phyloP scores from a whole-genome alignment of 805 yeast genomes.

The Metschnikowia arizonensis region DNA sequence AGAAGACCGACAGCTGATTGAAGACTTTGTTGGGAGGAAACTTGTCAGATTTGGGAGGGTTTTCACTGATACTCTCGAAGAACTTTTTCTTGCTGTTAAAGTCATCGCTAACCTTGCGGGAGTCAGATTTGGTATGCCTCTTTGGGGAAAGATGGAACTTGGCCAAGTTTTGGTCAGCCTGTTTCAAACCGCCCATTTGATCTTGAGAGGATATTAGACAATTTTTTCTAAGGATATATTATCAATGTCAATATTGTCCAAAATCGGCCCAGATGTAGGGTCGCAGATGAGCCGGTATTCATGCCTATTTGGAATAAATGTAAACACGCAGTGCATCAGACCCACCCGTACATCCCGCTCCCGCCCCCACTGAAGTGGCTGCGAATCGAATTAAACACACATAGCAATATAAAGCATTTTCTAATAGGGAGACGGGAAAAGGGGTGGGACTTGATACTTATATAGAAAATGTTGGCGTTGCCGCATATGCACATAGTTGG shows the following conservation, averaged over 20 bases:
- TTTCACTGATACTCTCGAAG: constrained; percentile 1
- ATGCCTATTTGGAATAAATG: neutral
- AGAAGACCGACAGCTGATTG: constrained; percentile 2
- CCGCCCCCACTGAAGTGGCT: neutral
- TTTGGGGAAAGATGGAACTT: constrained; percentile 9
- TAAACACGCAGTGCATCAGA: neutral
- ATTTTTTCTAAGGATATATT: too few species aligned
- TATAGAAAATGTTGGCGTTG: neutral
- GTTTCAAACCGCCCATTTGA: constrained; percentile 3
- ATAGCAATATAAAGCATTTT: too few species aligned
- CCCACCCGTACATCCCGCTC: constrained; percentile 1
- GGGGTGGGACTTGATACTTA: neutral
- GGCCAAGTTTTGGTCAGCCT: constrained; percentile 6
- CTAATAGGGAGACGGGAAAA: too few species aligned
- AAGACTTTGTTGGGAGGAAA: neutral
- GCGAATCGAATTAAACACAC: too few species aligned
- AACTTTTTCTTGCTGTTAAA: constrained; percentile 2
- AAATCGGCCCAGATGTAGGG: neutral
- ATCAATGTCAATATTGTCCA: neutral
- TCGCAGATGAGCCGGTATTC: constrained; percentile 2
- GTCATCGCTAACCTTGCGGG: constrained; percentile 5
- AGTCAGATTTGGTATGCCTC: neutral
- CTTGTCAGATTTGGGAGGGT: neutral
- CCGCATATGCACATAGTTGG: constrained; percentile 1
- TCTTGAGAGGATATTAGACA: too few species aligned